These are phyloP conservation scores for Nicotiana otophora DNA, from an alignment of 257 asterid genomes.

Conservation along the genomic window DNA sequence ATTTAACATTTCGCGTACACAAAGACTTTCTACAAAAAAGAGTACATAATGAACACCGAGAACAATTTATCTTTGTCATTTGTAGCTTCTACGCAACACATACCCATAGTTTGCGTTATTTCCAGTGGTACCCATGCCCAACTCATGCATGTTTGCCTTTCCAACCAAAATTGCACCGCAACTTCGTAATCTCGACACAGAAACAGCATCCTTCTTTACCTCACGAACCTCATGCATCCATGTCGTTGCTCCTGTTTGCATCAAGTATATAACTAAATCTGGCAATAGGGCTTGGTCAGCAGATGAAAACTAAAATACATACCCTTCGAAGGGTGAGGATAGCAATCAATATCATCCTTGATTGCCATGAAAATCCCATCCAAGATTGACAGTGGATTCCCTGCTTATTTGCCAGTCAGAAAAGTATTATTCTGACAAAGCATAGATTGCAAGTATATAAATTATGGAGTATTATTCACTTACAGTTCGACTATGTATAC, in stretches of 20 bases:
- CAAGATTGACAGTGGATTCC: conserved; percentile 70
- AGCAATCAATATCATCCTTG: conserved; percentile 94
- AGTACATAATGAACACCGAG: not conserved
- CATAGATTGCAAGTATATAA: not conserved
- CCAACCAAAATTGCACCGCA: conserved; percentile 95
- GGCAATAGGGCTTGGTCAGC: not conserved
- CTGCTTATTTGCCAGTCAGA: conserved; percentile 38
- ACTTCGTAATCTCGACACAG: conserved; percentile 72
- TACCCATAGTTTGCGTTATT: conserved; percentile 95
- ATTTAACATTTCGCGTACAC: not conserved
- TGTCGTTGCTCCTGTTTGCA: conserved; percentile 78
- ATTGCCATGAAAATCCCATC: conserved; percentile 94
- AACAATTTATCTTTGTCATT: not conserved
- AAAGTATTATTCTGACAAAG: conserved; percentile 14
- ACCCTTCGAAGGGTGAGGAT: conserved; percentile 85
- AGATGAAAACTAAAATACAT: conserved; percentile 16
- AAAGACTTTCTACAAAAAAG: not conserved
- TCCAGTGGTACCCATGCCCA: conserved; percentile 96
- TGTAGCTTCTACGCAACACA: conserved; percentile 13
- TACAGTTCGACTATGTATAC: not conserved
- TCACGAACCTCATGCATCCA: conserved; percentile 75
- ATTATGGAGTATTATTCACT: not conserved
- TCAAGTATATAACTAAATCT: conserved; percentile 12
- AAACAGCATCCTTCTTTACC: conserved; percentile 67
- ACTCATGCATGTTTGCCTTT: conserved; percentile 98